Conservation (phyloP, 2,329 filamentous ascomycete species). For the Hawksworthiomyces lignivorus region DNA sequence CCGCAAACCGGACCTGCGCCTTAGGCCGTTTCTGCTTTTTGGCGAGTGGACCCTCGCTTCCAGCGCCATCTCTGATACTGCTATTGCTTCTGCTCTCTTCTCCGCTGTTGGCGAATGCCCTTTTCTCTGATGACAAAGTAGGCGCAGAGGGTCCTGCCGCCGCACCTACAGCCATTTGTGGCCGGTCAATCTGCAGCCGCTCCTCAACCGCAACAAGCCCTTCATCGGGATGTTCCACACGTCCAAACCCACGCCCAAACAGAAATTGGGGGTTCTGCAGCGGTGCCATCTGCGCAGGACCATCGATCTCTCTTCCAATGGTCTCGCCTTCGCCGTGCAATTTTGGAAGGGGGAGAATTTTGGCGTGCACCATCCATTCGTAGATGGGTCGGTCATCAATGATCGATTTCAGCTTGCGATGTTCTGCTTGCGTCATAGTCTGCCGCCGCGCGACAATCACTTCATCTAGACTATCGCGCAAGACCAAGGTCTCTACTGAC, state of each 20-base stretch:
- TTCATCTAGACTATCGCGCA: constrained; percentile 76
- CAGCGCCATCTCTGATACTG: too few relatives aligned
- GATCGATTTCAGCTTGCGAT: constrained; percentile 47
- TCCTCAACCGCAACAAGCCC: constrained; percentile 31
- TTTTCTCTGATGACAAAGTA: too few relatives aligned
- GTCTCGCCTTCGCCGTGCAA: constrained; percentile 9
- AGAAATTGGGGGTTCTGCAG: constrained; percentile 39
- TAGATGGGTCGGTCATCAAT: constrained; percentile 50
- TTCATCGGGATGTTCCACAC: constrained; percentile 35
- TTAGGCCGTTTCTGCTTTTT: constrained; percentile 4
- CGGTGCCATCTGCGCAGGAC: constrained; percentile 40
- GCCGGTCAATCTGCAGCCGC: too few relatives aligned
- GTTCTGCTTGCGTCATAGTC: constrained; percentile 64
- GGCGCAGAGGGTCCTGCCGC: too few relatives aligned
- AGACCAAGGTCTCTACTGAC: constrained; percentile 75
- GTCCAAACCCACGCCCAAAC: constrained; percentile 44
- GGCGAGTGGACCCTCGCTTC: not conserved
- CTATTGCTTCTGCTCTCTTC: not conserved
- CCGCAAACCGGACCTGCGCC: constrained; percentile 8
- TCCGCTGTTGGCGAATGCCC: not conserved
- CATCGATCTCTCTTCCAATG: constrained; percentile 15
- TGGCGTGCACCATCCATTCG: constrained; percentile 48
- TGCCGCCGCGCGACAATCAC: constrained; percentile 66
- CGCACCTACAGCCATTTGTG: too few relatives aligned
- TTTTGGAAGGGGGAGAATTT: constrained; percentile 32